phyloP scores from a whole-genome alignment of 192 early-diverging fungal genomes.

The Coemansia javaensis region DNA sequence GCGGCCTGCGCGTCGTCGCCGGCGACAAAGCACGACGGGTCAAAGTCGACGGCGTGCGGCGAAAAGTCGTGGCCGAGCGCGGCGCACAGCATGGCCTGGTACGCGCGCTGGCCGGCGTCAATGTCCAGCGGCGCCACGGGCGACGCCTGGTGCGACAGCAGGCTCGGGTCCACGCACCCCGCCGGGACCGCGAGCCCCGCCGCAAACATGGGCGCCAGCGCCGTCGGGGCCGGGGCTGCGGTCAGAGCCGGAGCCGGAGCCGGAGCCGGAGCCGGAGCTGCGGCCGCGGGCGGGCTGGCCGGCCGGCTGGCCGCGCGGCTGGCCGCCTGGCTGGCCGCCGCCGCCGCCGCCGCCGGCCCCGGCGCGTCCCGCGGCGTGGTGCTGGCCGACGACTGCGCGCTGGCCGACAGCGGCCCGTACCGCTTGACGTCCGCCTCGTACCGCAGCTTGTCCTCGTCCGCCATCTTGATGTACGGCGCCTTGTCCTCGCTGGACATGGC shows the following conservation, averaged over 20 bases:
- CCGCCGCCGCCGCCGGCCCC: no score
- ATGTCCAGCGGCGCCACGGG: conserved; percentile 1
- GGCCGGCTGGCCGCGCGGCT: no score
- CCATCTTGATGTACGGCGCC: conserved; percentile 38
- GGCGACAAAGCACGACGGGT: conserved; percentile 27
- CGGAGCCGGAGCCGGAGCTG: no score
- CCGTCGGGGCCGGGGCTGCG: no score
- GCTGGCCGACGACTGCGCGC: conserved; percentile 1
- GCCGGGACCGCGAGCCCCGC: not conserved
- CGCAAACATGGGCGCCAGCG: no score
- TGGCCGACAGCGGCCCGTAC: conserved; percentile 28
- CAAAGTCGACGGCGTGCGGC: conserved; percentile 31
- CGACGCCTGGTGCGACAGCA: not conserved
- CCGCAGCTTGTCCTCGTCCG: conserved; percentile 41
- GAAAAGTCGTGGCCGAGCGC: conserved; percentile 26
- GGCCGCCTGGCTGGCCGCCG: no score
- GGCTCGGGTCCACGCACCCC: not conserved
- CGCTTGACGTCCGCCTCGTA: conserved; percentile 44
- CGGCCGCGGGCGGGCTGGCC: no score
- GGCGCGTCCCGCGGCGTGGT: not conserved
- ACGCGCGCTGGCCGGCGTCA: conserved; percentile 6
- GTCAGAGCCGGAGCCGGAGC: no score
- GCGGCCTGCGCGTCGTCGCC: no score
- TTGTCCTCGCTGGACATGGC: conserved; percentile 29
- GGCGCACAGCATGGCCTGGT: conserved; percentile 15